phyloP scores from a whole-genome alignment of 495 filamentous ascomycete species.

The Trichoderma orchidacearum region DNA sequence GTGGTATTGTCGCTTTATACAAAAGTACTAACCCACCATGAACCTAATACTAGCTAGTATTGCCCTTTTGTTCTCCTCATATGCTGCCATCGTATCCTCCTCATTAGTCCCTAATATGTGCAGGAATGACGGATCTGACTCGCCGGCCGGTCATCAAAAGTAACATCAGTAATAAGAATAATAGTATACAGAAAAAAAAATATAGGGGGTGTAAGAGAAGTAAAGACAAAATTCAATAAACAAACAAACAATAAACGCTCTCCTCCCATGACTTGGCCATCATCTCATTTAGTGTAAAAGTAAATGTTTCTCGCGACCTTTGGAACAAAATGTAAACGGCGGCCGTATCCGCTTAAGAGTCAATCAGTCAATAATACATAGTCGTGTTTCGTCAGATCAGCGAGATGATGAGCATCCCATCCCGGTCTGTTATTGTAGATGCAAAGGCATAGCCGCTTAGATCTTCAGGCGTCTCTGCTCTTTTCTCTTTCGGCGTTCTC shows the following conservation, averaged over 20 bases:
- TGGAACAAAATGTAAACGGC: background rate
- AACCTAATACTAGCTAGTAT: background rate
- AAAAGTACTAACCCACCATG: too few species aligned
- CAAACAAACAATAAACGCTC: background rate
- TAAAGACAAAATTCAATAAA: background rate
- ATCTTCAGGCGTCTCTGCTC: conserved; percentile 1
- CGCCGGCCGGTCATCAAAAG: background rate
- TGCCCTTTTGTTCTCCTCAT: background rate
- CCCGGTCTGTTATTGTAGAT: too few species aligned
- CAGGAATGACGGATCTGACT: background rate
- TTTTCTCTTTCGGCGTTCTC: background rate
- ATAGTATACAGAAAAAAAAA: conserved; percentile 2
- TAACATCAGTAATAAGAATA: too few species aligned
- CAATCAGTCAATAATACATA: background rate
- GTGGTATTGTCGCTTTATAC: too few species aligned
- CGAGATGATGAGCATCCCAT: too few species aligned
- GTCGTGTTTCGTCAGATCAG: too few species aligned
- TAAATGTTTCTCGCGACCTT: too few species aligned
- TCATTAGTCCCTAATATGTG: background rate
- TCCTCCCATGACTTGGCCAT: background rate
- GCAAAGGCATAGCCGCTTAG: background rate
- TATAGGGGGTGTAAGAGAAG: background rate
- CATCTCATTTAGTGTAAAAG: background rate
- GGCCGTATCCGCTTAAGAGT: background rate
- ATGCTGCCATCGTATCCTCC: background rate